A percentile compares a stretch with the other conserved stretches of the same genome.
Evolutionary conservation across 1,284 basidiomycete species (phyloP).

Genomic region (Thelephora terrestris): DNA sequence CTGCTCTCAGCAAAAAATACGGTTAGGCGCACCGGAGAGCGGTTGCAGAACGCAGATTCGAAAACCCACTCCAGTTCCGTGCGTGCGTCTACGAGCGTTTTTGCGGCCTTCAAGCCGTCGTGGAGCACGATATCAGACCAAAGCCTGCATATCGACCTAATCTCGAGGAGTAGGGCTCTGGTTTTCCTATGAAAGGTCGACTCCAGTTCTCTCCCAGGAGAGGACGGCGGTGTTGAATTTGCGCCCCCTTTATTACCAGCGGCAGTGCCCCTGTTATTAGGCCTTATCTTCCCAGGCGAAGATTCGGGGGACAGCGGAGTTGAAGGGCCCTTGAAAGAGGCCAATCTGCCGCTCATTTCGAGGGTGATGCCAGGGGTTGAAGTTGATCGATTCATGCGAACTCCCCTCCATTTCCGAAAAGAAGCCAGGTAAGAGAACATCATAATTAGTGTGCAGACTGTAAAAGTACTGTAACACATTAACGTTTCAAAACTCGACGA

Average conservation of each 20-base stretch:
- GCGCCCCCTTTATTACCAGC: too few species aligned
- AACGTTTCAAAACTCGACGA: too few species aligned
- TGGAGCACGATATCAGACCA: conserved; percentile 70
- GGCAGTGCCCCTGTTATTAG: conserved; percentile 3
- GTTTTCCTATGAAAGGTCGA: conserved; percentile 66
- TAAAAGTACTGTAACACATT: too few species aligned
- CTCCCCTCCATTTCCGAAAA: conserved; percentile 1
- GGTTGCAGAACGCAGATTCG: background rate
- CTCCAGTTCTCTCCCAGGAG: conserved; percentile 46
- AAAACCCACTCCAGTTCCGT: conserved; percentile 66
- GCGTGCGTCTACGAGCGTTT: conserved; percentile 54
- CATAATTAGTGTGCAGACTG: too few species aligned
- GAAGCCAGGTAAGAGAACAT: conserved; percentile 2
- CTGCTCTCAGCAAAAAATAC: conserved; percentile 23
- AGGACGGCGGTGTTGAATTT: conserved; percentile 26
- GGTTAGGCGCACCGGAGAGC: background rate
- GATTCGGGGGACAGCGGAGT: conserved; percentile 38
- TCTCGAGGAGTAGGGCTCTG: conserved; percentile 50
- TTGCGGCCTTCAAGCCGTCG: conserved; percentile 63
- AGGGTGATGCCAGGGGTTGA: background rate
- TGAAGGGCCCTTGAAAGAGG: conserved; percentile 70
- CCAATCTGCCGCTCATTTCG: conserved; percentile 37
- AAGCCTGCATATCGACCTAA: conserved; percentile 46
- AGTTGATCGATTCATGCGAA: conserved; percentile 8
- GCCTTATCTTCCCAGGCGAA: conserved; percentile 40